Evolutionary conservation across 331 rosid species (phyloP).

Genomic region (Quercus lobata): DNA sequence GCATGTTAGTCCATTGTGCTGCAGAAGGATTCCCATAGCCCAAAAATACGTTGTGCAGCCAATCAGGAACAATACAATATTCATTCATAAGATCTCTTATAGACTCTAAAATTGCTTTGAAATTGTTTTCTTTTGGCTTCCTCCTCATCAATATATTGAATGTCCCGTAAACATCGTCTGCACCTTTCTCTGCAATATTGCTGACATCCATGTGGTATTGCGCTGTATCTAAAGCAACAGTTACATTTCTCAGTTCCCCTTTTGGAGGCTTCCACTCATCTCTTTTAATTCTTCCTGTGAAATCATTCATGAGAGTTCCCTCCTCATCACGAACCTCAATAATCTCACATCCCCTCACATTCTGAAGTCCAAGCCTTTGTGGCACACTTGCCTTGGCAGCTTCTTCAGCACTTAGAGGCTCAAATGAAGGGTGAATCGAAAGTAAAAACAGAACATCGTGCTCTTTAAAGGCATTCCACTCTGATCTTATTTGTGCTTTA

Average conservation of each 20-base stretch:
- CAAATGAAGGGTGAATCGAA: conserved; percentile 82
- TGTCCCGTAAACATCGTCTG: conserved; percentile 92
- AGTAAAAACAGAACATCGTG: conserved; percentile 94
- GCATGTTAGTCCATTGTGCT: conserved; percentile 96
- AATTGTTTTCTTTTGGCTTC: conserved; percentile 97
- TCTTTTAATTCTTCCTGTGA: conserved; percentile 84
- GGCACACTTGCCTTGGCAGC: conserved; percentile 84
- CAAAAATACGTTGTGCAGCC: conserved; percentile 86
- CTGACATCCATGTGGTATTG: conserved; percentile 96
- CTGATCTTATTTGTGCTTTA: conserved; percentile 84
- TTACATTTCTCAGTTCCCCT: conserved; percentile 93
- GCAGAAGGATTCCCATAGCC: conserved; percentile 98
- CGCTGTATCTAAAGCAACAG: conserved; percentile 94
- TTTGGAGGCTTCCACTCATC: conserved; percentile 99
- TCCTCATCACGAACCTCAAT: conserved; percentile 92
- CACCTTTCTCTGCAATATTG: conserved; percentile 83
- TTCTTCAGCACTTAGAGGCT: conserved; percentile 90
- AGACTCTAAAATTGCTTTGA: conserved; percentile 96
- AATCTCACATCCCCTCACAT: conserved; percentile 92
- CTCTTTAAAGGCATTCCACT: conserved; percentile 96
- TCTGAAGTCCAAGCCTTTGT: conserved; percentile 92
- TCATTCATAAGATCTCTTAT: conserved; percentile 98
- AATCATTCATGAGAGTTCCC: conserved; percentile 95
- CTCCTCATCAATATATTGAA: conserved; percentile 94
- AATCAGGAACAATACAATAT: conserved; percentile 94